Conservation (phyloP, 192 early-diverging fungal species). For the Kickxella alabastrina region DNA sequence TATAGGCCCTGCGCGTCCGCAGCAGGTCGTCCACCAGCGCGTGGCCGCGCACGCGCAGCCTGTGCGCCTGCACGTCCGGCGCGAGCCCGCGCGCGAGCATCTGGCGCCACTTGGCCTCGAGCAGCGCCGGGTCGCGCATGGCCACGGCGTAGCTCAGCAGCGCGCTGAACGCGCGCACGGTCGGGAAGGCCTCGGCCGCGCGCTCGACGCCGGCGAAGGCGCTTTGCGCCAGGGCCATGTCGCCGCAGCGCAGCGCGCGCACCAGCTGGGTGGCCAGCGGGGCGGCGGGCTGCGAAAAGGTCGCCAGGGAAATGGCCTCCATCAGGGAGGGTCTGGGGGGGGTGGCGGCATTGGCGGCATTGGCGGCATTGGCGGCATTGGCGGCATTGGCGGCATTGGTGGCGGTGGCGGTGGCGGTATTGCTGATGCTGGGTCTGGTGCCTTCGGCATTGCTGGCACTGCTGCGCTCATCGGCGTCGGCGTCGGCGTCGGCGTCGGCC, state of each 20-base stretch:
- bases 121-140: neutral
- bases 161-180: slow-evolving; percentile 20
- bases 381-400: too few species aligned
- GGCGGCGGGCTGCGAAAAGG: slow-evolving; percentile 13
- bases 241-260: neutral
- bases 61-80: slow-evolving; percentile 15
- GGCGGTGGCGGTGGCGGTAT: too few species aligned
- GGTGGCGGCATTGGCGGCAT: too few species aligned
- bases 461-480: too few species aligned
- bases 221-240: slow-evolving; percentile 10
- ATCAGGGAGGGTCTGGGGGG: too few species aligned
- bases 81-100: slow-evolving; percentile 19
- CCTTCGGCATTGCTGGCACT: neutral
- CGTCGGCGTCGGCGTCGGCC: too few species aligned
- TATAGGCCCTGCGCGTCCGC: slow-evolving; percentile 32
- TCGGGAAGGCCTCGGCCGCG: slow-evolving; percentile 11
- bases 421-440: too few species aligned
- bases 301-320: too few species aligned
- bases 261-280: slow-evolving; percentile 11
- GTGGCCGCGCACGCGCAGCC: slow-evolving; percentile 17
- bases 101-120: slow-evolving; percentile 34
- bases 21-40: slow-evolving; percentile 15
- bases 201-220: slow-evolving; percentile 18
- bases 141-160: slow-evolving; percentile 16
- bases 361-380: too few species aligned